Evolutionary conservation across 2,329 filamentous ascomycete genomes (phyloP).

Genomic region (Fusarium compactum): DNA sequence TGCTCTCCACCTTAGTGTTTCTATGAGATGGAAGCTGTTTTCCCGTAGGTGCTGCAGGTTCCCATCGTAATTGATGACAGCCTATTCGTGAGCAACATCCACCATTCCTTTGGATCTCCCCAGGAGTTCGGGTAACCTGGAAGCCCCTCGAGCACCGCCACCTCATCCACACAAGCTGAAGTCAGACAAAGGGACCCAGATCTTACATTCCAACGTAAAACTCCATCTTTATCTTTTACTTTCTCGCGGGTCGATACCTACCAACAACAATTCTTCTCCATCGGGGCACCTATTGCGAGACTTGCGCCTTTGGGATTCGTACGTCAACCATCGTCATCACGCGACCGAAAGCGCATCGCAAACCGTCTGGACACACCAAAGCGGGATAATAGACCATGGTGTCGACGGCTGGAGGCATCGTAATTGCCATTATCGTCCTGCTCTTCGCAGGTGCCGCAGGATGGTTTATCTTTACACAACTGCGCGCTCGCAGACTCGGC

Average conservation of each 20-base stretch:
- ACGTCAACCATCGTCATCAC: slow-evolving; percentile 6
- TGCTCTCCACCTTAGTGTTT: not conserved
- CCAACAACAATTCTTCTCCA: not conserved
- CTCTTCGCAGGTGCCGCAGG: slow-evolving; percentile 67
- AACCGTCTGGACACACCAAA: slow-evolving; percentile 2
- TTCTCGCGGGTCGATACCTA: not conserved
- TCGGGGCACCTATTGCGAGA: not conserved
- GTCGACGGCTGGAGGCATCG: slow-evolving; percentile 73
- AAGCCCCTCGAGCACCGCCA: slow-evolving; percentile 28
- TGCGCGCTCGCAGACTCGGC: slow-evolving; percentile 79
- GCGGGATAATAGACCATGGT: slow-evolving; percentile 59
- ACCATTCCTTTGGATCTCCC: not conserved
- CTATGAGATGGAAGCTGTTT: slow-evolving; percentile 11
- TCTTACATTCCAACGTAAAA: not conserved
- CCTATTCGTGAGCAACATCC: slow-evolving; percentile 18
- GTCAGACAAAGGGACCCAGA: slow-evolving; percentile 9
- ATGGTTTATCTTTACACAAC: slow-evolving; percentile 79
- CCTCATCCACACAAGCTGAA: slow-evolving; percentile 26
- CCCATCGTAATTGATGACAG: slow-evolving; percentile 17
- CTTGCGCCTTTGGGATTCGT: slow-evolving; percentile 4
- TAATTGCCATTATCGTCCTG: slow-evolving; percentile 78
- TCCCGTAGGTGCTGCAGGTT: slow-evolving; percentile 2
- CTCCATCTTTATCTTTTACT: not conserved
- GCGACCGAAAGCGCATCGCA: slow-evolving; percentile 25
- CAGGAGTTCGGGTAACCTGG: slow-evolving; percentile 17